Percentiles rank a stretch among this genome's conserved stretches.
Evolutionary conservation across 176 grass and related monocot species (phyloP).

Genomic region (Panicum miliaceum): DNA sequence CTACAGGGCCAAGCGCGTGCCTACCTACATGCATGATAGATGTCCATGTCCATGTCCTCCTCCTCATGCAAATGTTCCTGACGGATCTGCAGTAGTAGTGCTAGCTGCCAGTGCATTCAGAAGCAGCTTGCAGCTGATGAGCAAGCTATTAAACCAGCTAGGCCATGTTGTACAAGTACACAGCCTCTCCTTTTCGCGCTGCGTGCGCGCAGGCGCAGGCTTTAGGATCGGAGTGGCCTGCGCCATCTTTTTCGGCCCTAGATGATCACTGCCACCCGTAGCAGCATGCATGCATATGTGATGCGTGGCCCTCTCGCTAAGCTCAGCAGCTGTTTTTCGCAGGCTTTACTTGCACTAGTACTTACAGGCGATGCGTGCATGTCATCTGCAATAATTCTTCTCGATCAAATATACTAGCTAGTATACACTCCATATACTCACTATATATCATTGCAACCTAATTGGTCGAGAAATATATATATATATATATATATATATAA

Average conservation of each 20-base stretch:
- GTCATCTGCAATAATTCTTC: background rate
- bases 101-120: background rate
- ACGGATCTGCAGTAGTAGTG: conserved; percentile 11
- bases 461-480: too few species aligned
- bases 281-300: background rate
- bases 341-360: background rate
- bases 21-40: conserved; percentile 1
- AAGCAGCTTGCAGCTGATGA: background rate
- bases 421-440: too few species aligned
- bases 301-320: background rate
- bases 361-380: background rate
- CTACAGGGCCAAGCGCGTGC: background rate
- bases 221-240: conserved; percentile 21
- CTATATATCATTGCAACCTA: too few species aligned
- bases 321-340: conserved; percentile 13
- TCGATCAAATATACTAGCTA: too few species aligned
- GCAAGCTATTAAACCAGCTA: background rate
- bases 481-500: too few species aligned
- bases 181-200: conserved; percentile 12
- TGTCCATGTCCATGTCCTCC: background rate
- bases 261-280: background rate
- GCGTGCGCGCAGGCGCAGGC: background rate
- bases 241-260: conserved; percentile 20
- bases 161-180: conserved; percentile 14
- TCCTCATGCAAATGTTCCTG: background rate